Base-by-base conservation (phyloP, 495 filamentous ascomycete species). In the Aspergillus affinis region DNA sequence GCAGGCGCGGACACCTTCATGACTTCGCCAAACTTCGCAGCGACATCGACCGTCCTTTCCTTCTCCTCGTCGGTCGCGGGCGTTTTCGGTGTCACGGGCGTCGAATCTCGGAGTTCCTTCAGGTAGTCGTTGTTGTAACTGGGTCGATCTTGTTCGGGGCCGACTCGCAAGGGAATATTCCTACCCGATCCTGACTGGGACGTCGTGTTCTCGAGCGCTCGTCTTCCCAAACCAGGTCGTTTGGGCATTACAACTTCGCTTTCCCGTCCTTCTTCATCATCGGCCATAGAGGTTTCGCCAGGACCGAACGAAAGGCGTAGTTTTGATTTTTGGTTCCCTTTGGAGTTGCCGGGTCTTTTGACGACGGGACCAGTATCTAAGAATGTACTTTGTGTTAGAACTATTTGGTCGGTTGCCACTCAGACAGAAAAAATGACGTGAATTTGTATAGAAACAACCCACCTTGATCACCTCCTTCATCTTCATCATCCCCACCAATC, bases 101-200 rank as follows among this genome's bases (percentile, higher is more conserved):
- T 97, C 9, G 89, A 90, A 53, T 82, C 85, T 56, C 89, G 88
- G 8, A 98, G 81, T 70, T 96, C 90, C 51, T 90, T 88, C 49
- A 98, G 78, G 62, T 93, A 89, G 60, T 94, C 92, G 59, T 88
- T 87, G 71, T 82, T 94, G 73, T 98, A 98, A 59, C 81, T 90
- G 4, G 92, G 93, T 49, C 87, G 78, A 48, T 93, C 89, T 41
- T 89, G 85, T 44, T 85, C 83, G 26, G 80, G 78, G 10, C 76
- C 77, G 6, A 84, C 79, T 21, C 87, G 82, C 44, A 85, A 72
- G 4, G 86, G 82, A 2, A 88, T 26, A 20, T 64, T 71, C 13
- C 78, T 74, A 53, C 78, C 66, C 7, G 69, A 69, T 52, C 73
- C 70, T 47, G 82, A 68, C 61, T 83, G 85, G 6, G 84, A 69